These are phyloP conservation scores for Penstemon newberryi DNA, from an alignment of 257 asterid genomes.

Conservation along the genomic window DNA sequence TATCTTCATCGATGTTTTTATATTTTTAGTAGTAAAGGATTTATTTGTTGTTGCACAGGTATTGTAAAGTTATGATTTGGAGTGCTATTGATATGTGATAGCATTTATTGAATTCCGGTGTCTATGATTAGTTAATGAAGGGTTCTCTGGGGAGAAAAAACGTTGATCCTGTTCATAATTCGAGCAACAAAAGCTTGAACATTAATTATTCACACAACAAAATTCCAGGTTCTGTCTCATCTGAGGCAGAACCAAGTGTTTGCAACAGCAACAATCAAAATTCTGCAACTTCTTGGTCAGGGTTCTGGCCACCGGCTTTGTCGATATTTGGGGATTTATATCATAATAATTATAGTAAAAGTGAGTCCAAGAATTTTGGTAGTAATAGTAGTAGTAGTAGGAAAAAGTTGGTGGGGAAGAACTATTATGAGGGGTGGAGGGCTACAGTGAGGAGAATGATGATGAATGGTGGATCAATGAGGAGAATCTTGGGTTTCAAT, in stretches of 20 bases:
- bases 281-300: conserved; percentile 38
- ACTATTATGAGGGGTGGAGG: conserved; percentile 65
- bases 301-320: conserved; percentile 39
- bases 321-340: not conserved
- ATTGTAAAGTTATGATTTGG: conserved; percentile 21
- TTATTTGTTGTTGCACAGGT: conserved; percentile 27
- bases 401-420: conserved; percentile 43
- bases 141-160: conserved; percentile 34
- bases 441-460: conserved; percentile 67
- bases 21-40: conserved; percentile 1
- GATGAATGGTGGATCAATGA: conserved; percentile 80
- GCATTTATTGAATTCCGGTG: conserved; percentile 17
- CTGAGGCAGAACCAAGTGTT: conserved; percentile 50
- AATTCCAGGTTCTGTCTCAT: conserved; percentile 53
- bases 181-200: conserved; percentile 21
- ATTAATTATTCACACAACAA: conserved; percentile 15
- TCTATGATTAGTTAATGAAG: conserved; percentile 50
- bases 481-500: conserved; percentile 72
- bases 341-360: not conserved
- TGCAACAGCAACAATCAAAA: conserved; percentile 37
- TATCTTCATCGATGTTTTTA: no score
- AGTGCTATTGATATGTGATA: conserved; percentile 30
- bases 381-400: conserved; percentile 20
- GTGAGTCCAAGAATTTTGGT: no score
- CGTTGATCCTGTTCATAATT: conserved; percentile 30